Evolutionary conservation across 768 basidiomycete genomes (phyloP).

Genomic region (Leccinellum luteum): DNA sequence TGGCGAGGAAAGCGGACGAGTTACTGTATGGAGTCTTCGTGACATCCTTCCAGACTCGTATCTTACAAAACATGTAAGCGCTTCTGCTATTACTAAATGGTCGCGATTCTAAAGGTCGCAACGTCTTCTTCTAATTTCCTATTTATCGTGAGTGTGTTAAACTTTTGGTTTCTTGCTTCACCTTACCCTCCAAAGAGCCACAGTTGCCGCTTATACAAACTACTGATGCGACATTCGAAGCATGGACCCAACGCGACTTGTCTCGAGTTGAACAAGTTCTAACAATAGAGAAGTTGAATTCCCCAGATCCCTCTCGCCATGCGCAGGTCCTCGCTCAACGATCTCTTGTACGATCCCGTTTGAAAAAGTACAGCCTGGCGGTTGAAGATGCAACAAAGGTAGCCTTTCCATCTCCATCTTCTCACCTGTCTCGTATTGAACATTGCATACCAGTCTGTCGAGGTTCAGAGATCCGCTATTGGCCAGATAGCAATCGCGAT

Average conservation of each 20-base stretch:
- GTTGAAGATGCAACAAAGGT: constrained; percentile 6
- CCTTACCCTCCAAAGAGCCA: not conserved
- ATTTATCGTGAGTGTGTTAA: not conserved
- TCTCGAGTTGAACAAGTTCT: not conserved
- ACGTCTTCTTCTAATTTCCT: too few species aligned
- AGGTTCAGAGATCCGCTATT: constrained; percentile 2
- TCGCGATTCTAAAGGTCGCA: not conserved
- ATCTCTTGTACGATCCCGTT: not conserved
- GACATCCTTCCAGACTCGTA: not conserved
- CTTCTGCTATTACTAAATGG: not conserved
- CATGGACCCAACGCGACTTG: not conserved
- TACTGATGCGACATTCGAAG: not conserved
- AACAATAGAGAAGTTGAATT: not conserved
- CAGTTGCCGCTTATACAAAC: not conserved
- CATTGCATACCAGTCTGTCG: constrained; percentile 1
- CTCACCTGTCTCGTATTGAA: too few species aligned
- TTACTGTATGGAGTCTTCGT: not conserved
- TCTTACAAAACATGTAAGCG: not conserved
- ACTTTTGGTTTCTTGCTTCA: rapidly evolving
- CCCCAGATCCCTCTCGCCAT: not conserved
- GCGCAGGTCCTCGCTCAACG: constrained; percentile 1
- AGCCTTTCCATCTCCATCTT: too few species aligned
- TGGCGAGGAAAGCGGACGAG: not conserved
- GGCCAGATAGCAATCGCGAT: constrained; percentile 8
- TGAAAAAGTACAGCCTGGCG: not conserved